These are phyloP conservation scores for Bolboschoenoplectus hybrid DNA, from an alignment of 202 grass and related monocot species.

Conservation along the genomic window DNA sequence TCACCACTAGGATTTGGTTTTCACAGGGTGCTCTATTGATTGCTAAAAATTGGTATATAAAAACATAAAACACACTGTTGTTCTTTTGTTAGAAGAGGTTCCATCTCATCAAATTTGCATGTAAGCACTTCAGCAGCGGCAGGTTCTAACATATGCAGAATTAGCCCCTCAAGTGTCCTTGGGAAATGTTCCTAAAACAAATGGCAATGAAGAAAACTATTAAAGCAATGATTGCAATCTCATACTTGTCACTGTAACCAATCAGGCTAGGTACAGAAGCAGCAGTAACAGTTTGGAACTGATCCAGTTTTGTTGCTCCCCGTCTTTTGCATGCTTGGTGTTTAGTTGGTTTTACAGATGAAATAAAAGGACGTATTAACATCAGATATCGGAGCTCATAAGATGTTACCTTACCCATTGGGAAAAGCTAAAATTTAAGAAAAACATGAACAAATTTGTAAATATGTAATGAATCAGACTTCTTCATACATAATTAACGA, in stretches of 20 bases:
- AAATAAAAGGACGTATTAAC: not conserved
- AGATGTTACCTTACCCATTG: not conserved
- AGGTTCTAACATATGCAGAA: constrained; percentile 78
- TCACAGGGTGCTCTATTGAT: not conserved
- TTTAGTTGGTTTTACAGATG: constrained; percentile 1
- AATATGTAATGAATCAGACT: not conserved
- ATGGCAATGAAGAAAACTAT: not conserved
- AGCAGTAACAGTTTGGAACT: not conserved
- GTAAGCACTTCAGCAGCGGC: constrained; percentile 91
- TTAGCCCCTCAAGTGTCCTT: constrained; percentile 76
- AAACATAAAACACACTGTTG: constrained; percentile 59
- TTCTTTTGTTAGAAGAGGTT: constrained; percentile 71
- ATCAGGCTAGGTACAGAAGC: not conserved
- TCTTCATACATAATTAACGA: not conserved
- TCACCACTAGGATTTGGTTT: not conserved
- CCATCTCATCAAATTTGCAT: constrained; percentile 89
- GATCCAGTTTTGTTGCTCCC: not conserved
- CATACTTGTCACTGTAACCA: not conserved
- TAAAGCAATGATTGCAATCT: constrained; percentile 10
- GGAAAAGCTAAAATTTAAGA: constrained; percentile 16
- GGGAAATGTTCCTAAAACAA: constrained; percentile 75
- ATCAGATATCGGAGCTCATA: not conserved
- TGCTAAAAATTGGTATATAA: constrained; percentile 1
- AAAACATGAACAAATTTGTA: not conserved
- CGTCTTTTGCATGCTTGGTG: not conserved